Conservation (phyloP, 495 filamentous ascomycete species). For the Melanomma pulvis-pyrius region DNA sequence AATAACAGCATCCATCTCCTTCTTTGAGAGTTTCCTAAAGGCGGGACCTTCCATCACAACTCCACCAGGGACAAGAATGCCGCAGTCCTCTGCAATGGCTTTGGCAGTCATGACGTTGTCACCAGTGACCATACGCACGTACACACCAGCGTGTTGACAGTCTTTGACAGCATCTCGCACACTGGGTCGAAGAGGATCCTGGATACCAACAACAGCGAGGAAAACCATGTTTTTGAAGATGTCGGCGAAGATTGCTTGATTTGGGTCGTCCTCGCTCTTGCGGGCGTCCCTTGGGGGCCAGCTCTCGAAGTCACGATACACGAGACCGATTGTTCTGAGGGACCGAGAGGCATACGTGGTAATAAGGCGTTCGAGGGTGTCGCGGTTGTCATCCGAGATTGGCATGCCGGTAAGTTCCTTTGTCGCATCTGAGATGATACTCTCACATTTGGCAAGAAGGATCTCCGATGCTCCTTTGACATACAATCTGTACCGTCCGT, state of each 20-base stretch:
- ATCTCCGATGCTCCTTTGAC: constrained; percentile 75
- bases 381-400: constrained; percentile 41
- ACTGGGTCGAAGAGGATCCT: constrained; percentile 67
- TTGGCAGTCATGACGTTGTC: constrained; percentile 85
- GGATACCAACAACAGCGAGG: constrained; percentile 66
- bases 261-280: constrained; percentile 67
- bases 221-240: constrained; percentile 71
- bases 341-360: constrained; percentile 78
- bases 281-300: constrained; percentile 79
- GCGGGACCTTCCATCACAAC: constrained; percentile 80
- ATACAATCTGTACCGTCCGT: constrained; percentile 61
- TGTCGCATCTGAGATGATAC: constrained; percentile 72
- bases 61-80: constrained; percentile 74
- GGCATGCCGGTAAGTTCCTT: constrained; percentile 49
- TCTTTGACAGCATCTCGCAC: constrained; percentile 75
- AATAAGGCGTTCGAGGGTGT: constrained; percentile 67
- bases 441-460: constrained; percentile 65
- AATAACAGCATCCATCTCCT: constrained; percentile 69
- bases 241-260: constrained; percentile 74
- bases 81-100: constrained; percentile 82
- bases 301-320: constrained; percentile 84
- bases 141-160: constrained; percentile 77
- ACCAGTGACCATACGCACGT: constrained; percentile 89
- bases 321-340: constrained; percentile 80
- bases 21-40: constrained; percentile 70